Evolutionary conservation across 495 filamentous ascomycete species (phyloP), one percentile per base, ranked within the genome.

Genomic region (Podospora pseudocomata): DNA sequence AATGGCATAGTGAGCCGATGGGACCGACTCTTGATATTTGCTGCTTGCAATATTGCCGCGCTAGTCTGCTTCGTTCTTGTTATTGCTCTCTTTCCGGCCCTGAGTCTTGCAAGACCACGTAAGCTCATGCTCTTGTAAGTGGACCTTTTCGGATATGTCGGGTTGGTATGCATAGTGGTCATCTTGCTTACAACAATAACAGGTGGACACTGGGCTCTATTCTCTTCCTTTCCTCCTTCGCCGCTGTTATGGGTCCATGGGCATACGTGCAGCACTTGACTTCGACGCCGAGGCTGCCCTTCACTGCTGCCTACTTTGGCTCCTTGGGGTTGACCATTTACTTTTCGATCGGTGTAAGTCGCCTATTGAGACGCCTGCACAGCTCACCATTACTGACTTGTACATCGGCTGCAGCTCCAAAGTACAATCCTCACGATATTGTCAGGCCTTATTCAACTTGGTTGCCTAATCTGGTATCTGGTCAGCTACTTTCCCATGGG

Each of bases 401-500:
- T 49, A 11, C 9, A 3, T 49, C 39, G 39, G 9, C 13, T 11
- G 18, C 69, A 97, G 94, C 87, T 93, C 69, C 89, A 90, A 74
- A 90, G 80, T 72, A 91, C 90, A 30, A 73, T 94, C 72, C 88
- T 97, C 68, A 97, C 95, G 30, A 81, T 98, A 39, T 78, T 97
- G 70, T 89, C 92, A 26, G 88, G 91, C 61, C 84, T 97, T 70
- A 81, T 91, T 73, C 95, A 99, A 76, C 80, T 97, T 63, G 89
- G 87, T 63, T 89, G 89, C 63, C 83, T 98, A 59, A 67, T 93
- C 30, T 99, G 95, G 94, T 98, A 98, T 80, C 83, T 97, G 11
- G 90, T 99, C 79, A 95, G 91, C 80, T 99, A 99, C 81, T 99
- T 99, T 77, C 95, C 95, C 2, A 96, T 97, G 93, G 95, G 95